A percentile compares a stretch with the other conserved stretches of the same genome.
These are phyloP conservation scores for Sungouiella thailandica DNA, from an alignment of 805 yeast species.

Conservation along the genomic window DNA sequence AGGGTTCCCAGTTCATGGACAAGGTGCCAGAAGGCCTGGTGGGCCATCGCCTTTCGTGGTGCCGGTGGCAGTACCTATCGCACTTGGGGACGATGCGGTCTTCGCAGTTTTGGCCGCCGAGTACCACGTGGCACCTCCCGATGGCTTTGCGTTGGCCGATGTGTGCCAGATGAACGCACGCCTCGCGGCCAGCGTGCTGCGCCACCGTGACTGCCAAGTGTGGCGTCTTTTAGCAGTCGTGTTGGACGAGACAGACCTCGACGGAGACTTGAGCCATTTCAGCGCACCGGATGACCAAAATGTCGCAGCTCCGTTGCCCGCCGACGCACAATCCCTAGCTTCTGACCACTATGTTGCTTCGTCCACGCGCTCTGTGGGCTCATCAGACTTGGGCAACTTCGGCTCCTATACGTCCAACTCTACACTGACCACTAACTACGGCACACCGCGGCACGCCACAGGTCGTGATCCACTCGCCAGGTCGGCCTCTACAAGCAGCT, in stretches of 20 bases:
- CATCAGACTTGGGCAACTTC: constrained; percentile 35
- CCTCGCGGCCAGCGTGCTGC: constrained; percentile 47
- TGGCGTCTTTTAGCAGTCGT: constrained; percentile 57
- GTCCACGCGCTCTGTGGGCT: constrained; percentile 13
- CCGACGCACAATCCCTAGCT: not conserved
- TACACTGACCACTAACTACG: constrained; percentile 37
- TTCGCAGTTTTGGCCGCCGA: constrained; percentile 47
- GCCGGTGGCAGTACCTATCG: constrained; percentile 39
- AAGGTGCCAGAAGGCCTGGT: too few relatives aligned
- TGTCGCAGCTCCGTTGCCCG: not conserved
- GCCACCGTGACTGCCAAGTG: constrained; percentile 53
- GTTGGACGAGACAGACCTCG: constrained; percentile 33
- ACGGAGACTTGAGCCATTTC: not conserved
- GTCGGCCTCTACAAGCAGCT: too few relatives aligned
- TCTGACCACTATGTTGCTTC: not conserved
- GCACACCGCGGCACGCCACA: constrained; percentile 16
- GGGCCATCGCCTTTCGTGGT: constrained; percentile 32
- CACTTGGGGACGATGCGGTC: constrained; percentile 37
- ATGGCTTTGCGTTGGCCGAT: constrained; percentile 46
- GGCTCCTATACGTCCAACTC: constrained; percentile 40
- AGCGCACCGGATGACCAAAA: not conserved
- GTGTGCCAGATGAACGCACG: constrained; percentile 56
- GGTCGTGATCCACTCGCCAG: too few relatives aligned
- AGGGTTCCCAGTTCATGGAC: constrained; percentile 9
- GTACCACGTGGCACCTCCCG: constrained; percentile 44